phyloP scores from a whole-genome alignment of 176 grass and related monocot genomes.

The Zoysia japonica region DNA sequence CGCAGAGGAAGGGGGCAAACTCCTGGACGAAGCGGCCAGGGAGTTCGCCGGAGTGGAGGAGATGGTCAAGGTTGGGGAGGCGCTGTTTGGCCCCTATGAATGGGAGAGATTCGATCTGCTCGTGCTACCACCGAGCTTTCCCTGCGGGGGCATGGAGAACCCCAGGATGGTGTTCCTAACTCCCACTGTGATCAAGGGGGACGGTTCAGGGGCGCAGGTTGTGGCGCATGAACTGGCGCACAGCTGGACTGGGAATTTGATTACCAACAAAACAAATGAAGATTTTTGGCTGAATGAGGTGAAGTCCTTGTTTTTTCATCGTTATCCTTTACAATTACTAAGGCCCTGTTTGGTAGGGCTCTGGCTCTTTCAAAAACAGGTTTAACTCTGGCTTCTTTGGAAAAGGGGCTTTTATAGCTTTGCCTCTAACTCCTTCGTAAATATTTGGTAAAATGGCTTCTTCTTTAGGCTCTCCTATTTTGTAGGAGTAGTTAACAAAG shows the following conservation, averaged over 20 bases:
- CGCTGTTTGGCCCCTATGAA: conserved; percentile 81
- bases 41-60: conserved; percentile 92
- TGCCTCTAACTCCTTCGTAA: too few species aligned
- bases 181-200: conserved; percentile 74
- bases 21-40: conserved; percentile 73
- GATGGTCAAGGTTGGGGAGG: conserved; percentile 83
- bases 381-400: too few species aligned
- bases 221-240: conserved; percentile 94
- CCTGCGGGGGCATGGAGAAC: conserved; percentile 94
- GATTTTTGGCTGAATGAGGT: conserved; percentile 99
- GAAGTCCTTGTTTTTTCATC: conserved; percentile 28
- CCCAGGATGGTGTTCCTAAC: conserved; percentile 96
- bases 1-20: conserved; percentile 58
- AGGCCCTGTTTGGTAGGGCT: too few species aligned
- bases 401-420: too few species aligned
- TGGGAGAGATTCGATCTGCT: conserved; percentile 94
- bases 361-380: too few species aligned
- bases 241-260: conserved; percentile 92
- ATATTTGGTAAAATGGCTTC: too few species aligned
- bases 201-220: conserved; percentile 72
- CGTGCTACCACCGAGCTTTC: conserved; percentile 87
- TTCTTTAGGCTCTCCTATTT: too few species aligned
- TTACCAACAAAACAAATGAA: conserved; percentile 95
- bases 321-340: background rate
- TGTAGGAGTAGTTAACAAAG: too few species aligned